These are phyloP conservation scores for sunflower (Helianthus annuus) DNA, from an alignment of 129 eudicot species.

Conservation along the genomic window DNA sequence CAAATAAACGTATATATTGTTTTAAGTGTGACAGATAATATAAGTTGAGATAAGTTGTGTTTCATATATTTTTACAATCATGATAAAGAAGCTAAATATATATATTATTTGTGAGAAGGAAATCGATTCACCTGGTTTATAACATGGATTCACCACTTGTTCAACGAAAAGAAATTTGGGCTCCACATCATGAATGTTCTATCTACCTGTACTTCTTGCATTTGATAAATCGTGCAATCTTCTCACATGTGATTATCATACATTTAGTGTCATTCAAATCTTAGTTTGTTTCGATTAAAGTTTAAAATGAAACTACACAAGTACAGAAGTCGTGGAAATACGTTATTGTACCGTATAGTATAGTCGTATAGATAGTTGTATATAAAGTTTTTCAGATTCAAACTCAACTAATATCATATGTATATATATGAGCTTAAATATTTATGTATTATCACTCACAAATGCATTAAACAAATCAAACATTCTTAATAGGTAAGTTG, in stretches of 20 bases:
- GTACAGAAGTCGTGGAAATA: background rate
- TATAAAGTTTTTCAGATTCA: background rate
- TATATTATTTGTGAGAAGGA: background rate
- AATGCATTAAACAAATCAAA: too few relatives aligned
- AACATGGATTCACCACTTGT: background rate
- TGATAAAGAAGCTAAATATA: background rate
- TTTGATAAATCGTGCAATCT: background rate
- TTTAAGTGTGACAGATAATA: too few relatives aligned
- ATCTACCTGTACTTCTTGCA: slow-evolving; percentile 13
- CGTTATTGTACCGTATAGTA: background rate
- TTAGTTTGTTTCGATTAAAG: background rate
- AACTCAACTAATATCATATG: background rate
- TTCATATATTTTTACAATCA: background rate
- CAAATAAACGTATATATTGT: too few relatives aligned
- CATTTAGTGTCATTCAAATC: background rate
- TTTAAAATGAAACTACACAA: background rate
- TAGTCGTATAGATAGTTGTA: background rate
- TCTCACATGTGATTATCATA: background rate
- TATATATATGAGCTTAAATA: background rate
- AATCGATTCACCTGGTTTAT: background rate
- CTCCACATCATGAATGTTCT: slow-evolving; percentile 21
- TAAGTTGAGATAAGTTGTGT: too few relatives aligned
- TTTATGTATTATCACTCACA: too few relatives aligned
- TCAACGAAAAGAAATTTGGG: background rate
- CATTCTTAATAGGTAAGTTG: too few relatives aligned